phyloP scores from a whole-genome alignment of 148 eudicot genomes.

The Rheum nobile region DNA sequence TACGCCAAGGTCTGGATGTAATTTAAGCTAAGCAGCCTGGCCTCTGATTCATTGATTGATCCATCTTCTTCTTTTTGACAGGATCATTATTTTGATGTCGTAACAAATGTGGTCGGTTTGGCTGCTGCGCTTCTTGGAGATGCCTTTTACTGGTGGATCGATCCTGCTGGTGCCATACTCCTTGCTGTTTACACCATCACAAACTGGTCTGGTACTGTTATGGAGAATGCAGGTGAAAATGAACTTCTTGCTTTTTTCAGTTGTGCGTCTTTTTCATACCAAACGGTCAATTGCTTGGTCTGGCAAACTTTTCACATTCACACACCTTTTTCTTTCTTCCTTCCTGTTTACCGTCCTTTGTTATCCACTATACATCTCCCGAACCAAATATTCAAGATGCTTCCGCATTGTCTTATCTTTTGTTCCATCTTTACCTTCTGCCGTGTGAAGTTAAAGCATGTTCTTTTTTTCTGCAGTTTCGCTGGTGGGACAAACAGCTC shows the following conservation, averaged over 20 bases:
- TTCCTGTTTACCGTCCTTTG: not conserved
- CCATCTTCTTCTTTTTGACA: conserved; percentile 4
- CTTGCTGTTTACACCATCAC: conserved; percentile 78
- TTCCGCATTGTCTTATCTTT: not conserved
- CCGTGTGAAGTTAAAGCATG: not conserved
- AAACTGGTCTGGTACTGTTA: conserved; percentile 87
- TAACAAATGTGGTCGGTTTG: conserved; percentile 81
- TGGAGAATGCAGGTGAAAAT: conserved; percentile 80
- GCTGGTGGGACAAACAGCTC: conserved; percentile 82
- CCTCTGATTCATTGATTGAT: not conserved
- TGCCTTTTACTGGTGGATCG: conserved; percentile 80
- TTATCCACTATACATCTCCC: not conserved
- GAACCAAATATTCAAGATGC: not conserved
- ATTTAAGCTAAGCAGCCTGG: not conserved
- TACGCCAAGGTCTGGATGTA: conserved; percentile 65
- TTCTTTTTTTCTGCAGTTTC: conserved; percentile 41
- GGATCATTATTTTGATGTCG: conserved; percentile 94
- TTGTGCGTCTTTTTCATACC: not conserved
- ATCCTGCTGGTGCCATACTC: conserved; percentile 77
- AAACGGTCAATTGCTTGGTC: not conserved
- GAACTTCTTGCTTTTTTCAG: not conserved
- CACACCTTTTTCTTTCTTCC: not conserved
- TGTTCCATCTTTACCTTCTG: not conserved
- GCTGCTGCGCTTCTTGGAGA: conserved; percentile 89
- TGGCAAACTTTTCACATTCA: not conserved